phyloP scores from a whole-genome alignment of 1,139 yeast genomes.

The Zhuliangozyma parablackwelliae region DNA sequence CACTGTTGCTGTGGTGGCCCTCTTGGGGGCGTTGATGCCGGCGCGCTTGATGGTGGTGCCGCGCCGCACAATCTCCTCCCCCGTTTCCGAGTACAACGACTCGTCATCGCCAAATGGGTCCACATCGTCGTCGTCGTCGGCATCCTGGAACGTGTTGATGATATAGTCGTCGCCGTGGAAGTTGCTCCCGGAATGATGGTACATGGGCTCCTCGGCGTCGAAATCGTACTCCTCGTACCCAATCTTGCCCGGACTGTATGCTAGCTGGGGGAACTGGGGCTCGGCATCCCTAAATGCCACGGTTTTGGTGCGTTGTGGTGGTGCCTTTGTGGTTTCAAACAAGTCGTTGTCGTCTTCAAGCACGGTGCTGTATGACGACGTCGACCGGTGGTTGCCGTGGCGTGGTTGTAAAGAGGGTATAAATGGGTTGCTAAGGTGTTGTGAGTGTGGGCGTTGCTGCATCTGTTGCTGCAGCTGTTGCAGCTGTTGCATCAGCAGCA shows the following conservation, averaged over 20 bases:
- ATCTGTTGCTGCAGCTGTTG: too few relatives aligned
- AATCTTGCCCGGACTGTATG: slow-evolving; percentile 26
- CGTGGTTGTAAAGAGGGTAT: too few relatives aligned
- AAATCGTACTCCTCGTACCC: slow-evolving; percentile 19
- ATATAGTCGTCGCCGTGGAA: slow-evolving; percentile 39
- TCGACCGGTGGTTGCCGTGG: slow-evolving; percentile 1
- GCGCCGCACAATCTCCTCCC: slow-evolving; percentile 33
- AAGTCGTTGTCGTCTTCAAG: neutral
- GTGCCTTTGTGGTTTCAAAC: neutral
- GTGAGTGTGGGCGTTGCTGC: too few relatives aligned
- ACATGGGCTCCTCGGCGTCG: slow-evolving; percentile 11
- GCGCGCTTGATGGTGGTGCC: slow-evolving; percentile 28
- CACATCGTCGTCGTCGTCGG: slow-evolving; percentile 33
- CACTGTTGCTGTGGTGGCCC: neutral
- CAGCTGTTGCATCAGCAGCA: too few relatives aligned
- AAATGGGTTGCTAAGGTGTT: too few relatives aligned
- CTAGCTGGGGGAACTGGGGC: slow-evolving; percentile 32
- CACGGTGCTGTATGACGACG: slow-evolving; percentile 1
- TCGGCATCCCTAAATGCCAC: slow-evolving; percentile 34
- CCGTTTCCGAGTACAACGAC: slow-evolving; percentile 40
- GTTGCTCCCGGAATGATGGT: slow-evolving; percentile 7
- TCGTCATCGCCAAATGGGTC: slow-evolving; percentile 49
- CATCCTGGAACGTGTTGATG: slow-evolving; percentile 41
- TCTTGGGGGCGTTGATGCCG: neutral
- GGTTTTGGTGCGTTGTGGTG: slow-evolving; percentile 17